Evolutionary conservation across 176 grass and related monocot genomes (phyloP), one percentile per base, ranked within the genome.

Genomic region (Juncus inflexus): DNA sequence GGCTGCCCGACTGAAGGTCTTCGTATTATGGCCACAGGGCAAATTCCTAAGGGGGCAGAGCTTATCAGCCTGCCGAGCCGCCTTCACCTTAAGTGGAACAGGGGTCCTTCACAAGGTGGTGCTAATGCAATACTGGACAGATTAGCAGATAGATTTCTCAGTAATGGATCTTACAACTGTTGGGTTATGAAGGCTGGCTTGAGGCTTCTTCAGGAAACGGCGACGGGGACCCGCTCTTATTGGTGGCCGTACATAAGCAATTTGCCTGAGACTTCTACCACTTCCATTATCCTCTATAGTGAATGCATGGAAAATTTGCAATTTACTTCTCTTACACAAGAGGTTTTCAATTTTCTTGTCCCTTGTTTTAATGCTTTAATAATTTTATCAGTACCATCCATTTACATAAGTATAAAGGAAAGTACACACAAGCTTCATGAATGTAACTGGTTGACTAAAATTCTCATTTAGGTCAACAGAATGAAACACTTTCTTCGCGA

Each of bases 221-320:
- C 92, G 50, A 83, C 61, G 13, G 52, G 40, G 4, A 77, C 79
- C 59, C 4, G 43, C 43, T 86, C 94, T 10, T 91, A 83, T 74
- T 97, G 88, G 94, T 97, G 94, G 94, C 88, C 87, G 12, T 97
- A 97, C 60, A 89, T 89, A 19, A 84, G 85, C 40, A 97, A 89
- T 78, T 85, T 97, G 36, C 88, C 88, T 12, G 83, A 97, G 79
- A 61, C 85, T 35, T 91, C 86, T 75, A 84, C 63, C 0, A 50
- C 89, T 45, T 82, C 88, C 50, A 91, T 92, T 11, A 92, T 92
- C 77, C 91, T 92, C 76, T 61, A 79, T 3, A 82, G 88, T 63
- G 88, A 89, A 58, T 87, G 91, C 61, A 86, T 97, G 64, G 91
- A 92, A 74, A 99, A 76, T 45, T 52, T 92, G 67, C 94, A 92